phyloP scores from a whole-genome alignment of 768 basidiomycete genomes.

The Punctularia strigosozonata region DNA sequence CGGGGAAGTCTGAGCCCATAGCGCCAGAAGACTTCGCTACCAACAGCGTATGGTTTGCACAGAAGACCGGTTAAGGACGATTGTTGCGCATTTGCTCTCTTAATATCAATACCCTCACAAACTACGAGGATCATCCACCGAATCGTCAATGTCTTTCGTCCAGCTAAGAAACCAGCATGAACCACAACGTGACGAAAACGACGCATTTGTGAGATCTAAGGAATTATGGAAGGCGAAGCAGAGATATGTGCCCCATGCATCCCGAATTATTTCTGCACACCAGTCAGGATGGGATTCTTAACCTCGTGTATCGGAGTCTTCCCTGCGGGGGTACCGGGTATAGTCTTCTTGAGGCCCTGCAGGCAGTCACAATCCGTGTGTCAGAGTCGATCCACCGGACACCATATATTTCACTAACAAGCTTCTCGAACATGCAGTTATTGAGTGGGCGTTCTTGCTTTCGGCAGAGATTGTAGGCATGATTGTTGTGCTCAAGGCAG shows the following conservation, averaged over 20 bases:
- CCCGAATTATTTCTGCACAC: conserved; percentile 63
- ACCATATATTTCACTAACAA: conserved; percentile 41
- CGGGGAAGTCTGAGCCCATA: conserved; percentile 45
- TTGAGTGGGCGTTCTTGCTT: conserved; percentile 82
- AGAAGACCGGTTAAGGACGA: conserved; percentile 28
- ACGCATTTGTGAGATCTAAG: too few relatives aligned
- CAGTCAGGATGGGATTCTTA: conserved; percentile 69
- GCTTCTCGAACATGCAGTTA: conserved; percentile 91
- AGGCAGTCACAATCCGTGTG: not conserved
- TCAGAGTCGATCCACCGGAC: not conserved
- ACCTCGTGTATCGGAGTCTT: conserved; percentile 83
- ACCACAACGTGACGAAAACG: too few relatives aligned
- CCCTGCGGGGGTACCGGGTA: conserved; percentile 80
- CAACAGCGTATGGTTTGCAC: conserved; percentile 65
- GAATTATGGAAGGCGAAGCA: too few relatives aligned
- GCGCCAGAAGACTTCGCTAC: conserved; percentile 64
- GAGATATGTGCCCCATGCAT: conserved; percentile 2
- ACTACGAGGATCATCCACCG: too few relatives aligned
- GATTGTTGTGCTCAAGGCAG: conserved; percentile 91
- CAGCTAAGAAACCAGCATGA: too few relatives aligned
- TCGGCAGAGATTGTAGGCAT: conserved; percentile 87
- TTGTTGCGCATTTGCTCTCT: conserved; percentile 6
- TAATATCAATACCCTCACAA: too few relatives aligned
- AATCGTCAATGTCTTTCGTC: too few relatives aligned
- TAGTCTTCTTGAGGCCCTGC: conserved; percentile 83